Base-by-base conservation (phyloP, 345 rosid genomes). In the Dipteronia sinensis region DNA sequence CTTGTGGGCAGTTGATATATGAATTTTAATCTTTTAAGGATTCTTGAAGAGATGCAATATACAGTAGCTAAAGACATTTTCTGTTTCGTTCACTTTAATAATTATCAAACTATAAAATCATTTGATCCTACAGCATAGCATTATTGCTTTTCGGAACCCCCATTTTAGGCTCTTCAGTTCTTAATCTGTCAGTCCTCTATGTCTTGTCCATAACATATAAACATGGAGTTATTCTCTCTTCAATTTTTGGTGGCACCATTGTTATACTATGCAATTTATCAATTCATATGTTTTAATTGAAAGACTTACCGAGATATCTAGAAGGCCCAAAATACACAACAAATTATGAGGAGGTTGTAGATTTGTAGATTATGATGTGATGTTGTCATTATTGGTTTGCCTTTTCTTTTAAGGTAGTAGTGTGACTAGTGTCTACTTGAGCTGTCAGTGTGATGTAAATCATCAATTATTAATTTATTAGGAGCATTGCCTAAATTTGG, bases 21-120 rank as follows among this genome's bases (percentile, higher is more conserved):
- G 61, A 77, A 22, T 70, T 71, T 75, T 77, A 61, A 67, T 76
- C 38, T 47, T 75, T 77, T 10, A 78, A 81, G 84, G 83, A 76
- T 74, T 67, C 61, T 73, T 65, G 65, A 58, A 61, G 69, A 71
- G 73, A 62, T 68, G 78, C 76, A 79, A 76, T 76, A 22, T 72
- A 67, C 73, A 64, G 34, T 69, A 76, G 81, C 76, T 69, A 49
- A 74, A 47, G 67, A 76, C 82, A 76, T 73, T 69, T 73, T 1
- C 61, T 77, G 69, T 79, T 77, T 64, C 82, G 72, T 61, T 56
- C 19, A 16, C 38, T 72, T 76, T 76, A 76, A 66, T 69, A 65
- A 80, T 76, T 76, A 71, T 76, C 22, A 42, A 77, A 15, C 47
- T 22, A 16, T 65, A 15, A 62, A 65, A 55, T 55, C 25, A 53